phyloP scores from a whole-genome alignment of 371 early-diverging fungal species.

The Mucor piriformis region DNA sequence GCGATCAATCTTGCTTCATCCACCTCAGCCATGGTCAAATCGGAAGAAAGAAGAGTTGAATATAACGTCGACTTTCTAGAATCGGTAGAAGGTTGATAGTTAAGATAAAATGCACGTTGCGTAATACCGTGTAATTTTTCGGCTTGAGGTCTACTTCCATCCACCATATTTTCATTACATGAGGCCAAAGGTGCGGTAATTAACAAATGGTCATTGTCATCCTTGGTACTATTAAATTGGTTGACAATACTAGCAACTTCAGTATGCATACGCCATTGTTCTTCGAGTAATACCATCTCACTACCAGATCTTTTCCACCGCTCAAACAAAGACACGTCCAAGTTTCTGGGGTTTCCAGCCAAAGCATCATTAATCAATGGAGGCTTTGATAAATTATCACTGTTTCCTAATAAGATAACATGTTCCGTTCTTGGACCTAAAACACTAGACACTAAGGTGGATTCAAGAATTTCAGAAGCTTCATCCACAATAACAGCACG shows the following conservation, averaged over 20 bases:
- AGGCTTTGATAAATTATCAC: conserved; percentile 15
- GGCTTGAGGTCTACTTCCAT: conserved; percentile 2
- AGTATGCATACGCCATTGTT: conserved; percentile 50
- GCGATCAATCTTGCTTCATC: conserved; percentile 39
- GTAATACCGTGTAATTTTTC: conserved; percentile 26
- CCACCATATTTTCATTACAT: conserved; percentile 26
- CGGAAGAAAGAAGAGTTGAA: not conserved
- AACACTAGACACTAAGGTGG: conserved; percentile 20
- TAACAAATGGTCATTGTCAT: conserved; percentile 6
- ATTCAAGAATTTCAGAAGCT: conserved; percentile 35
- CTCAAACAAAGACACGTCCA: conserved; percentile 39
- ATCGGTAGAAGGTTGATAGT: conserved; percentile 6
- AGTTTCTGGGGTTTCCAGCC: conserved; percentile 17
- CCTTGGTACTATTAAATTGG: conserved; percentile 19
- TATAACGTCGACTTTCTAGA: not conserved
- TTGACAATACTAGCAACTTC: conserved; percentile 24
- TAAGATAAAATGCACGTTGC: conserved; percentile 31
- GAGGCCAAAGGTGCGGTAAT: conserved; percentile 27
- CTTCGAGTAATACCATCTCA: conserved; percentile 28
- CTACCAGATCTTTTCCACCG: conserved; percentile 40
- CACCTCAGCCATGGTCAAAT: conserved; percentile 19
- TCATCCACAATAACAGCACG: conserved; percentile 43
- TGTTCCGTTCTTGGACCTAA: conserved; percentile 40
- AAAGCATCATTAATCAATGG: conserved; percentile 8
- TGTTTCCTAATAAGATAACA: conserved; percentile 37